A percentile compares a stretch with the other conserved stretches of the same genome.
Evolutionary conservation across 176 grass and related monocot genomes (phyloP).

Genomic region (Stipa capillata): DNA sequence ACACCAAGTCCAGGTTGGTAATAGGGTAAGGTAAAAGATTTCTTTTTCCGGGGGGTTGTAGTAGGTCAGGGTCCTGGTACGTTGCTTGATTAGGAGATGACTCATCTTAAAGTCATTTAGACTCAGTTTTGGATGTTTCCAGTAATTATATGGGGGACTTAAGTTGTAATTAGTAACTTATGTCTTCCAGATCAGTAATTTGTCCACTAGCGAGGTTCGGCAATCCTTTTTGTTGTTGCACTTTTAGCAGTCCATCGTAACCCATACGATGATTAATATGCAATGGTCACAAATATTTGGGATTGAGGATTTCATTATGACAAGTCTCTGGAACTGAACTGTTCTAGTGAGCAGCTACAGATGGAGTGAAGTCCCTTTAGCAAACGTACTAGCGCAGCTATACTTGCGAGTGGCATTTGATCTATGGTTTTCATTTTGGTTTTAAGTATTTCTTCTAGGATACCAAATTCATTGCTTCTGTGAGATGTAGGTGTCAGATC

Average conservation of each 20-base stretch:
- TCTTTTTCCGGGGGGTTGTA: not conserved
- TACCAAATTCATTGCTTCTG: slow-evolving; percentile 13
- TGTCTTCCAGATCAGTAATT: not conserved
- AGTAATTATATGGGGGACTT: too few relatives aligned
- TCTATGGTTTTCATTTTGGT: not conserved
- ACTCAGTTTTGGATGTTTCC: slow-evolving; percentile 3
- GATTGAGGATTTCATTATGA: too few relatives aligned
- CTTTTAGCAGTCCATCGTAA: not conserved
- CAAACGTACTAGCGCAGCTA: not conserved
- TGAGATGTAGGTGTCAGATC: not conserved
- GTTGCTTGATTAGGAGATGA: not conserved
- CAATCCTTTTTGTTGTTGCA: not conserved
- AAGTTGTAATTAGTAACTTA: not conserved
- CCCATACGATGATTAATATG: not conserved
- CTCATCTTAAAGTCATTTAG: slow-evolving; percentile 18
- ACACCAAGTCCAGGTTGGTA: slow-evolving; percentile 50
- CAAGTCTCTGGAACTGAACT: too few relatives aligned
- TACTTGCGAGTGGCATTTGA: not conserved
- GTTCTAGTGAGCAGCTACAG: not conserved
- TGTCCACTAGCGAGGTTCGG: not conserved
- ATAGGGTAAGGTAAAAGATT: slow-evolving; percentile 12
- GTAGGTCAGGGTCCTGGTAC: slow-evolving; percentile 14
- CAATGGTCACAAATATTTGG: not conserved
- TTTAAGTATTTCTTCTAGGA: not conserved
- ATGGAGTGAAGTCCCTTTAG: not conserved